Evolutionary conservation across 2,329 filamentous ascomycete species (phyloP).

Genomic region (Aureobasidium sp.): DNA sequence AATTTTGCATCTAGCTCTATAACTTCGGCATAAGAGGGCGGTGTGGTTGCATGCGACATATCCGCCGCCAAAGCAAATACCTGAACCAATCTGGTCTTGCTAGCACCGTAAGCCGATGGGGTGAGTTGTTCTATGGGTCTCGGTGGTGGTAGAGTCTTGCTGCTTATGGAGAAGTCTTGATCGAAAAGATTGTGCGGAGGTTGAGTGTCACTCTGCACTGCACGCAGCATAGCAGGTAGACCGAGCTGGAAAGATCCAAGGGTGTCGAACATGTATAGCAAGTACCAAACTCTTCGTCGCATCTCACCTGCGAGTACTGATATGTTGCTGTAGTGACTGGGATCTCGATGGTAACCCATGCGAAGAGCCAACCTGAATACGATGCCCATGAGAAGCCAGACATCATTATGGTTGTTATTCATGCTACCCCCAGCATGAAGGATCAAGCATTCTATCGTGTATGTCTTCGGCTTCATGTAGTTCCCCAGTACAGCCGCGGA

Average conservation of each 20-base stretch:
- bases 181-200: constrained; percentile 41
- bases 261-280: constrained; percentile 38
- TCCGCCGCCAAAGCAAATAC: constrained; percentile 36
- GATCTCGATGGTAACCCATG: constrained; percentile 42
- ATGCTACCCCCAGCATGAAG: constrained; percentile 28
- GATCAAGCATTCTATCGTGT: constrained; percentile 36
- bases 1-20: constrained; percentile 33
- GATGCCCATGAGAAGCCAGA: constrained; percentile 38
- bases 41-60: constrained; percentile 30
- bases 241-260: constrained; percentile 43
- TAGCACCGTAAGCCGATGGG: constrained; percentile 29
- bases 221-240: constrained; percentile 42
- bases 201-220: constrained; percentile 35
- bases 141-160: constrained; percentile 31
- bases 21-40: constrained; percentile 32
- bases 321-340: constrained; percentile 36
- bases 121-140: constrained; percentile 28
- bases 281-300: constrained; percentile 39
- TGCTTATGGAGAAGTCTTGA: constrained; percentile 34
- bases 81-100: constrained; percentile 28
- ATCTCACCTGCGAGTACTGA: constrained; percentile 39
- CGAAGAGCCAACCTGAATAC: constrained; percentile 34
- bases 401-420: constrained; percentile 27
- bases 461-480: constrained; percentile 39
- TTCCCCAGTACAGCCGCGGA: constrained; percentile 28